Base-by-base conservation (phyloP, 257 asterid species). In the Przewalskia tangutica region DNA sequence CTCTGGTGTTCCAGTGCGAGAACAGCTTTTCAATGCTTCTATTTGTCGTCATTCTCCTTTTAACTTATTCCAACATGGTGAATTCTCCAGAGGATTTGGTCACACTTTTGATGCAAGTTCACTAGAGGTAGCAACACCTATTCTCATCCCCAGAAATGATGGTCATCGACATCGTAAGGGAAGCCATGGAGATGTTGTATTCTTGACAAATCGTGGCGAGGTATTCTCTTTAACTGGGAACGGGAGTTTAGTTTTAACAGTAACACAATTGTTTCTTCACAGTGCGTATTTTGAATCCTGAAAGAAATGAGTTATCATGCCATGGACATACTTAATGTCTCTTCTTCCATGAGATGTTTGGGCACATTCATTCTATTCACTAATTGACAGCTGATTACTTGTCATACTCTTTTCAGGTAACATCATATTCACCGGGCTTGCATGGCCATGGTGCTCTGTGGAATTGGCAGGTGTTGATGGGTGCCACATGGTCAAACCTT, bases 191-290 rank as follows among this genome's bases (percentile, higher is more conserved):
- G 99, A 96, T 85, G 93, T 93, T 70, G 84, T 96, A 83, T 96
- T 96, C 93, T 89, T 96, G 67, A 96, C 98, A 86, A 96, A 94
- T 79, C 88, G 98, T 66, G 99, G 99, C 86, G 99, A 93, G 99
- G 99, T 94, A 91, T 84, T 84, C 38, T 81, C 16, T 80, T 27
- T 12, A 11, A 79, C 38, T 42, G 64, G 11, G 4, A 75, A 65
- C 60, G 42, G 48, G 38, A 60, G 56, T 3, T 20, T 11, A 55
- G 32, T 66, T 58, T 23, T 80, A 77, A 79, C 38, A 63, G 50
- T 16, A 32, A 10, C 32, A 14, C 55, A 77, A 44, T 62, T 73
- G 60, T 14, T 46, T 8, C 17, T 68, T 73, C 23, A 75, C 17
- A 16, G 17, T 1, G 82, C 48, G 60, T 80, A 32, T 77, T 44